These are phyloP conservation scores for Termitomyces sp. DNA, from an alignment of 768 basidiomycete genomes.

Conservation along the genomic window DNA sequence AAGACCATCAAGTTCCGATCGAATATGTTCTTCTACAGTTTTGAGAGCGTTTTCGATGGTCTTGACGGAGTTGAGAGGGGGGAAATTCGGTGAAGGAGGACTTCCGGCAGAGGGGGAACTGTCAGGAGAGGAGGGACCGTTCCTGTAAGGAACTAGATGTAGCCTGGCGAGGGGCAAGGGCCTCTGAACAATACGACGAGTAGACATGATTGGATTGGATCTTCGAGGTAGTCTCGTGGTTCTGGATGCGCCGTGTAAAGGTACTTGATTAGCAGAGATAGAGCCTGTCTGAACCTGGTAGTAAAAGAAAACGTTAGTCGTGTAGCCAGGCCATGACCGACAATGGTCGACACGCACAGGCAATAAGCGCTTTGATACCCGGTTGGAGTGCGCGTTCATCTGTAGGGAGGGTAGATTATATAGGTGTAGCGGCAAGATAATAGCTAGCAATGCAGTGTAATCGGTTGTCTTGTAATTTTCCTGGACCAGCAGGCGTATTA, in stretches of 20 bases:
- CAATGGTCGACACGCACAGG: background rate
- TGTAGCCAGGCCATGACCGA: background rate
- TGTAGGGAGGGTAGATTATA: background rate
- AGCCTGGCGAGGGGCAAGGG: background rate
- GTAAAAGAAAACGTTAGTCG: background rate
- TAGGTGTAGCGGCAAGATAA: background rate
- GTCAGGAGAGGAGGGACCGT: background rate
- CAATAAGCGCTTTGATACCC: background rate
- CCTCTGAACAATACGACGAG: background rate
- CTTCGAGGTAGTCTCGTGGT: background rate
- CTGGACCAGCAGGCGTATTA: background rate
- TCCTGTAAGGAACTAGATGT: background rate
- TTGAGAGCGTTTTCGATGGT: constrained; percentile 28
- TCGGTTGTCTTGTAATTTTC: background rate
- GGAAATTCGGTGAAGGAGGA: background rate
- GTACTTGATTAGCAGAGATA: background rate
- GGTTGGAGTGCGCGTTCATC: background rate
- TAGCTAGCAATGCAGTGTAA: background rate
- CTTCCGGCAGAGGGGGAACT: background rate
- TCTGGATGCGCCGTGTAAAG: constrained; percentile 6
- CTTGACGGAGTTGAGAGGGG: background rate
- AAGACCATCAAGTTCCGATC: constrained; percentile 26
- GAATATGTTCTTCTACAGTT: constrained; percentile 24
- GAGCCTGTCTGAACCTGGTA: background rate
- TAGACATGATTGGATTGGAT: background rate